Conservation (phyloP, 768 basidiomycete genomes). For the Paxillus involutus region DNA sequence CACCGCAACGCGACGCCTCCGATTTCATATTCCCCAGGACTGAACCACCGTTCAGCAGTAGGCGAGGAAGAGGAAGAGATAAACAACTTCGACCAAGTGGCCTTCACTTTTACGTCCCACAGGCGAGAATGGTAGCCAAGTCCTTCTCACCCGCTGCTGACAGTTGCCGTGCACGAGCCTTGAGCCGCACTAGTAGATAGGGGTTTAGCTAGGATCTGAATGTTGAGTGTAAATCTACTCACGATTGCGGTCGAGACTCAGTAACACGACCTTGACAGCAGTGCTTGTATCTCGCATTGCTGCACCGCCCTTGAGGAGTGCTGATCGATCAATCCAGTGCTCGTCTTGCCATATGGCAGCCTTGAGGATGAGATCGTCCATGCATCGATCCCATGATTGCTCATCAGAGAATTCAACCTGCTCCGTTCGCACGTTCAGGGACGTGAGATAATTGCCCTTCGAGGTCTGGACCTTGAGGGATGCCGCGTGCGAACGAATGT, state of each 20-base stretch:
- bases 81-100: not conserved
- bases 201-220: slow-evolving; percentile 11
- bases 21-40: slow-evolving; percentile 2
- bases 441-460: slow-evolving; percentile 88
- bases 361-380: slow-evolving; percentile 95
- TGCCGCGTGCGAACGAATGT: slow-evolving; percentile 68
- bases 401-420: slow-evolving; percentile 68
- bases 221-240: slow-evolving; percentile 34
- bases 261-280: slow-evolving; percentile 80
- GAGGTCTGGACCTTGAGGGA: slow-evolving; percentile 95
- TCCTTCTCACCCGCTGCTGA: slow-evolving; percentile 87
- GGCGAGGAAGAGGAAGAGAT: not conserved
- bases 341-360: slow-evolving; percentile 93
- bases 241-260: slow-evolving; percentile 93
- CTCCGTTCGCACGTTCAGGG: slow-evolving; percentile 81
- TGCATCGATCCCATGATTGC: slow-evolving; percentile 61
- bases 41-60: slow-evolving; percentile 1
- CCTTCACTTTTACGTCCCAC: slow-evolving; percentile 23
- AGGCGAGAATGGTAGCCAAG: slow-evolving; percentile 64
- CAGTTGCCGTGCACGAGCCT: slow-evolving; percentile 84
- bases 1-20: slow-evolving; percentile 3
- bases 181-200: slow-evolving; percentile 71
- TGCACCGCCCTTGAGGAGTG: slow-evolving; percentile 51
- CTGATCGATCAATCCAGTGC: slow-evolving; percentile 86
- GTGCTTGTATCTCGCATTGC: slow-evolving; percentile 37